Base-by-base conservation (phyloP, 768 basidiomycete genomes). In the Leccinum uliginosum region DNA sequence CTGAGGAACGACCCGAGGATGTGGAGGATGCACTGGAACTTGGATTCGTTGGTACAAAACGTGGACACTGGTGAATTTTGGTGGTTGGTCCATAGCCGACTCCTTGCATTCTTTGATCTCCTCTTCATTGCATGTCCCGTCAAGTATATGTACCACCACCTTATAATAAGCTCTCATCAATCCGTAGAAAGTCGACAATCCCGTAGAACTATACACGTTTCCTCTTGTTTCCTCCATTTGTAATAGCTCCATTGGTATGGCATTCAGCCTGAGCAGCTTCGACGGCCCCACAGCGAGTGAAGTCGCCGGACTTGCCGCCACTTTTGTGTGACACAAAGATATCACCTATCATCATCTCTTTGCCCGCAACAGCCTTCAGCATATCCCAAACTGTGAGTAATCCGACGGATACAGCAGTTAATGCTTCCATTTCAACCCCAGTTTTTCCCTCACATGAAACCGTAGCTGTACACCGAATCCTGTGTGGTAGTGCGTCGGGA, bases 391-490 rank as follows among this genome's bases (percentile, higher is more conserved):
- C 84, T 1, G 91, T 91, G 53, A 95, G 74, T 30, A 91, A 77
- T 6, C 85, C 86, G 29, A 89, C 76, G 1, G 85, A 85, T 9
- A 91, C 93, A 23, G 86, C 87, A n/a, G 86, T 90, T 55, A 95
- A 69, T 23, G 93, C 93, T 73, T 97, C 95, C 89, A 98, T 93
- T 75, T 93, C 91, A 19, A 93, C 90, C 5, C 93, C 89, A 14
- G 92, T 92, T 69, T 85, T 85, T 14, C 90, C 89, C 69, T 85
- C 81, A 61, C 87, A 89, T 40, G 84, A 76, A 34, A 91, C 89
- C 8, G 82, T 86, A 24, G 86, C 89, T 34, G 73, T 71, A 62
- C 87, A 91, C 29, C 78, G 62, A 51, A 92, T 82, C 63, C 76
- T 82, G 70, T 79, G 78, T 54, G 65, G 74, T 51, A 62, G 50